Evolutionary conservation across 2,329 filamentous ascomycete species (phyloP).

Genomic region (Scytalidium sp.): DNA sequence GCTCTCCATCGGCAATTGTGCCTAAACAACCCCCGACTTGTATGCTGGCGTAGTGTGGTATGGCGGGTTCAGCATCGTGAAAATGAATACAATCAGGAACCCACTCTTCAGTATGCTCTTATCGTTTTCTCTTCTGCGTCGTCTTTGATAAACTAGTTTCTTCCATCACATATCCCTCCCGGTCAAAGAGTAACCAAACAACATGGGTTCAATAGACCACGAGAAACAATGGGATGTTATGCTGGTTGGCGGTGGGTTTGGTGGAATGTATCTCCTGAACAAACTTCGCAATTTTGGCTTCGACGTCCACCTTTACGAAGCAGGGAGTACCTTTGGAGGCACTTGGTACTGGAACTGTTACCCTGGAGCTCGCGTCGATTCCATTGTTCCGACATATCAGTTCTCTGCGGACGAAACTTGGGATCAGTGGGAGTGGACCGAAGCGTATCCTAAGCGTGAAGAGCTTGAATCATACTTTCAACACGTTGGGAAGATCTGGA

Average conservation of each 20-base stretch:
- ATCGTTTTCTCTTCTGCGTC: too few species aligned
- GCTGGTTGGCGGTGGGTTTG: slow-evolving; percentile 3
- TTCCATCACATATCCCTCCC: too few species aligned
- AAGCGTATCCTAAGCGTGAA: slow-evolving; percentile 34
- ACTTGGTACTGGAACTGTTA: slow-evolving; percentile 35
- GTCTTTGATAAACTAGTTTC: too few species aligned
- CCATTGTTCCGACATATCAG: not conserved
- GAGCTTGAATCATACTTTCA: slow-evolving; percentile 44
- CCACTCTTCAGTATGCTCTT: too few species aligned
- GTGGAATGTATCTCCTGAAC: not conserved
- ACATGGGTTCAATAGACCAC: too few species aligned
- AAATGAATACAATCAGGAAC: too few species aligned
- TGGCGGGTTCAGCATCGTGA: too few species aligned
- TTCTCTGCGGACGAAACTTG: not conserved
- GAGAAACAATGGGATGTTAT: too few species aligned
- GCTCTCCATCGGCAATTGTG: too few species aligned
- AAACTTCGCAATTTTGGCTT: not conserved
- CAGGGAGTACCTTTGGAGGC: not conserved
- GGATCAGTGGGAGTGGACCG: slow-evolving; percentile 42
- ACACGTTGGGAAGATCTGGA: slow-evolving; percentile 40
- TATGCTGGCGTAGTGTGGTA: too few species aligned
- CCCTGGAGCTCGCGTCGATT: slow-evolving; percentile 38
- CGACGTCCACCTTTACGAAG: slow-evolving; percentile 54
- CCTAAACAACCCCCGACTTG: too few species aligned
- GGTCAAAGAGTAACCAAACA: too few species aligned